Percentiles rank a stretch among this genome's conserved stretches.
Evolutionary conservation across 2,329 filamentous ascomycete species (phyloP).

Genomic region (Alternaria brassicae): DNA sequence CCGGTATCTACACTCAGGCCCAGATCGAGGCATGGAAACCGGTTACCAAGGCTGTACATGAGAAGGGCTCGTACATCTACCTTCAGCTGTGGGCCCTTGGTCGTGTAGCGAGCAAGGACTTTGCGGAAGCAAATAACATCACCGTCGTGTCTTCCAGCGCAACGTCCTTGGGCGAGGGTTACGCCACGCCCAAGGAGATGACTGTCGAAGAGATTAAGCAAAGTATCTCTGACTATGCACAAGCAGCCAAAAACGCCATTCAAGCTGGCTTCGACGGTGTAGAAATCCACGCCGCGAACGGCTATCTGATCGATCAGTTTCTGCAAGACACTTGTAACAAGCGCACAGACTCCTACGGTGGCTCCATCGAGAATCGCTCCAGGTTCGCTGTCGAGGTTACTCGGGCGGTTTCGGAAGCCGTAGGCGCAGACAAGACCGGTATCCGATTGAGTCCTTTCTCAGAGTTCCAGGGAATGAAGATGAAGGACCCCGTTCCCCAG

Average conservation of each 20-base stretch:
- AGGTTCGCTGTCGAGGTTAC: conserved; percentile 63
- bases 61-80: conserved; percentile 67
- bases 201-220: conserved; percentile 51
- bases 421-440: conserved; percentile 65
- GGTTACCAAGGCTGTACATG: conserved; percentile 68
- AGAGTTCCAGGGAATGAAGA: conserved; percentile 68
- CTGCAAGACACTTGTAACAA: conserved; percentile 65
- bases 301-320: conserved; percentile 73
- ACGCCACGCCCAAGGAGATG: conserved; percentile 49
- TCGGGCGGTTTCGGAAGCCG: conserved; percentile 57
- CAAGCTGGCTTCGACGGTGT: conserved; percentile 68
- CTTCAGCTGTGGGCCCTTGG: conserved; percentile 69
- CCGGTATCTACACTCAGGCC: conserved; percentile 62
- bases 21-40: conserved; percentile 64
- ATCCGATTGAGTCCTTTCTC: conserved; percentile 69
- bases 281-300: conserved; percentile 65
- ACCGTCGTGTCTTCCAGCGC: conserved; percentile 45
- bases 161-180: conserved; percentile 51
- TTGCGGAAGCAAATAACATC: conserved; percentile 48
- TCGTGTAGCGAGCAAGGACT: conserved; percentile 57
- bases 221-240: conserved; percentile 49
- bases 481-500: conserved; percentile 68
- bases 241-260: conserved; percentile 55
- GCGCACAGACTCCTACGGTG: conserved; percentile 59
- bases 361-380: conserved; percentile 60